Base-by-base conservation (phyloP, 2,329 filamentous ascomycete genomes). In the Raffaelea ambrosiae region DNA sequence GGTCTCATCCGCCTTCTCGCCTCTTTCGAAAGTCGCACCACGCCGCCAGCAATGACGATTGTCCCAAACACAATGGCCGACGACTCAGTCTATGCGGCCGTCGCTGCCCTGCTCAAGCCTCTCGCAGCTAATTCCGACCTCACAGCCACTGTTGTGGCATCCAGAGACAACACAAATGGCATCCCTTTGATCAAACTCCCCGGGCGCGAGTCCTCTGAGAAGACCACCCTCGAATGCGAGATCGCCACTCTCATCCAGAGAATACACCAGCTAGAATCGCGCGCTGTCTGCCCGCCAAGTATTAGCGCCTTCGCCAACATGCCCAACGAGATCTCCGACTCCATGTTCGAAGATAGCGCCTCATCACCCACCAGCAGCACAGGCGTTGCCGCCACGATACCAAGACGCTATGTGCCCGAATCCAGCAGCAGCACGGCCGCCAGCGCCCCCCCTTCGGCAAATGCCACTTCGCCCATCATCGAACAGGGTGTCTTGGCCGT, bases 191-290 rank as follows among this genome's bases (percentile, higher is more conserved):
- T 91, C 60, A 77, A 76, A 53, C 76, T 97, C 21, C 90, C 91
- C 14, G 93, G 93, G 50, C 76, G 79, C 49, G 77, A 88, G 50
- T 84, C 79, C 40, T 67, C 79, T 33, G 84, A 84, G 55, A 97
- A 97, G 69, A 74, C 78, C 55, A 76, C 76, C 29, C 79, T 97
- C 52, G 89, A 97, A 68, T 74, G 76, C 51, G 91, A 97, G 68
- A 77, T 98, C 49, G 79, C 84, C 44, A 84, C 86, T 48, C 77
- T 97, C 54, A 79, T 84, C 51, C 70, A 82, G 52, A 77, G 93
- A 56, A 81, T 97, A 56, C 85, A 89, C 54, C 81, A 83, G 55
- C 79, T 97, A 57, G 90, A 97, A 71, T 80, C 81, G 57, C 84
- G 84, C 67, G 84, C 86, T 55, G 44, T 36, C 19, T 42, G 38